Evolutionary conservation across 306 rosid genomes (phyloP).

Genomic region (Prosopis cineraria): DNA sequence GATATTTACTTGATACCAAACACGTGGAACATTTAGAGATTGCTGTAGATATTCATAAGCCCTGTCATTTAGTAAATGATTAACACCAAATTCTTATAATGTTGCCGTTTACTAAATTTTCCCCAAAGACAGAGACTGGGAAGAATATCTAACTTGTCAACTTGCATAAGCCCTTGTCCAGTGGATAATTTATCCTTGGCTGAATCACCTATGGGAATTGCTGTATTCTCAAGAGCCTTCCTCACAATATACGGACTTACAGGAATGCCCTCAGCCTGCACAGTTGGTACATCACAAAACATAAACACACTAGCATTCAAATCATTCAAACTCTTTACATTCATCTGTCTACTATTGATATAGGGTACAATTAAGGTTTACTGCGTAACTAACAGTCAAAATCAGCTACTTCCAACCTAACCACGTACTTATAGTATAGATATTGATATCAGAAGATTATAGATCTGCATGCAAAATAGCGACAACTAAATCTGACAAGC

Average conservation of each 20-base stretch:
- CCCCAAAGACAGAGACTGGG: conserved; percentile 31
- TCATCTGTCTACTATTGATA: neutral
- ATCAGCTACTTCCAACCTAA: neutral
- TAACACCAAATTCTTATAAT: conserved; percentile 25
- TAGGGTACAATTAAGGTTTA: neutral
- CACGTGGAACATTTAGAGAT: conserved; percentile 64
- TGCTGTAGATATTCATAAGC: conserved; percentile 79
- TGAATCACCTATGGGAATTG: conserved; percentile 68
- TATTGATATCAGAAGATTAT: conserved; percentile 35
- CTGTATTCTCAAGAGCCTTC: conserved; percentile 91
- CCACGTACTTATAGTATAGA: conserved; percentile 6
- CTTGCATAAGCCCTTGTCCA: conserved; percentile 99
- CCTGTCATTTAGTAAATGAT: conserved; percentile 54
- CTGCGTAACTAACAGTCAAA: neutral
- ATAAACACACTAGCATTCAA: neutral
- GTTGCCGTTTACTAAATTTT: conserved; percentile 25
- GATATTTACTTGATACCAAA: conserved; percentile 75
- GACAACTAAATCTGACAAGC: conserved; percentile 32
- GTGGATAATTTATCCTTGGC: conserved; percentile 87
- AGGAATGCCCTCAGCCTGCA: conserved; percentile 85
- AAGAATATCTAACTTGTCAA: conserved; percentile 76
- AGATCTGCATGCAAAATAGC: conserved; percentile 1
- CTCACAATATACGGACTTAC: conserved; percentile 90
- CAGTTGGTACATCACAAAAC: neutral
- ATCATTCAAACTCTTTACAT: neutral